phyloP scores from a whole-genome alignment of 1,139 yeast species.

The Kluyveromyces sp. region DNA sequence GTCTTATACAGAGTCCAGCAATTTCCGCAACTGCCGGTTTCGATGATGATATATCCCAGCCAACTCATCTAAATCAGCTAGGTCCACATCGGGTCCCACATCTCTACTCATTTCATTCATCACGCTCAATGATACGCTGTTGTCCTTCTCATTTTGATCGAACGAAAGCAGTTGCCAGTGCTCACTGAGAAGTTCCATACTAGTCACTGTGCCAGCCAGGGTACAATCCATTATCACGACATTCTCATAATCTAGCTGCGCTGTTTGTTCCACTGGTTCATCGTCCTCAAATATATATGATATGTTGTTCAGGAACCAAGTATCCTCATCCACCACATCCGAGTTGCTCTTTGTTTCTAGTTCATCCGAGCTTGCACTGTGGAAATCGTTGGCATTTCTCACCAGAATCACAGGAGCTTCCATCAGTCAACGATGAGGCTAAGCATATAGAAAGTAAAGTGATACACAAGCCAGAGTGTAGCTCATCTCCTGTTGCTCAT shows the following conservation, averaged over 20 bases:
- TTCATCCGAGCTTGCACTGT: neutral
- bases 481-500: slow-evolving; percentile 1
- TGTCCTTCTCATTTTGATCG: slow-evolving; percentile 10
- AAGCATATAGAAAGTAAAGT: neutral
- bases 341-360: neutral
- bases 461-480: neutral
- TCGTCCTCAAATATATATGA: slow-evolving; percentile 31
- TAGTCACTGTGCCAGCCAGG: slow-evolving; percentile 19
- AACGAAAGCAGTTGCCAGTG: slow-evolving; percentile 25
- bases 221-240: slow-evolving; percentile 32
- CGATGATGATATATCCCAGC: slow-evolving; percentile 34
- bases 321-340: neutral
- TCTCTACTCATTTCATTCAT: slow-evolving; percentile 29
- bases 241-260: slow-evolving; percentile 26
- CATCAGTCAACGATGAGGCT: no score
- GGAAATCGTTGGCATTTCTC: slow-evolving; percentile 14
- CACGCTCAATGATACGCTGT: slow-evolving; percentile 28
- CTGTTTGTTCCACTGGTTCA: slow-evolving; percentile 22
- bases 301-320: slow-evolving; percentile 25
- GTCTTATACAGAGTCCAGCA: slow-evolving; percentile 12
- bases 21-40: slow-evolving; percentile 32
- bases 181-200: slow-evolving; percentile 29
- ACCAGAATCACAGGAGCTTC: slow-evolving; percentile 16
- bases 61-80: slow-evolving; percentile 28
- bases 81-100: slow-evolving; percentile 12